Conservation (phyloP, 208 protist species). For the Trypanosoma caninum region DNA sequence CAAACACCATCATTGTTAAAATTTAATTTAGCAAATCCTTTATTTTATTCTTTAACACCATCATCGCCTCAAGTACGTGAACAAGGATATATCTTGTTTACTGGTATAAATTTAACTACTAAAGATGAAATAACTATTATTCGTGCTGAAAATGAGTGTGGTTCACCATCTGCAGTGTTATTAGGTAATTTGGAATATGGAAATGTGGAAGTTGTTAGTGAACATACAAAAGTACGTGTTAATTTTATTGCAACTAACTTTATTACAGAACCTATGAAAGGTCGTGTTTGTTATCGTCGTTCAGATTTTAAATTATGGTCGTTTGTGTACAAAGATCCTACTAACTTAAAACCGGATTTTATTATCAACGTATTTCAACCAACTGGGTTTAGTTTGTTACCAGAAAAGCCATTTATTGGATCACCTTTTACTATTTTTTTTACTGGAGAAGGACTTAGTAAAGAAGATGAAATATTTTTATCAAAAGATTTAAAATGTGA, state of each 20-base stretch:
- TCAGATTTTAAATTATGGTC: constrained; percentile 44
- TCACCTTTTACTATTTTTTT: constrained; percentile 52
- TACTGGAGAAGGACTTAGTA: constrained; percentile 48
- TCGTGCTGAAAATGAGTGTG: constrained; percentile 38
- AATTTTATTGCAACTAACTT: constrained; percentile 68
- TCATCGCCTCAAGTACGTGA: constrained; percentile 66
- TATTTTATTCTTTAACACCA: constrained; percentile 56
- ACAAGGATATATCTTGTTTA: constrained; percentile 50
- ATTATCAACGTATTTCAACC: constrained; percentile 82
- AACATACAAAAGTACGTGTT: constrained; percentile 23
- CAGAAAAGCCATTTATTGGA: constrained; percentile 45
- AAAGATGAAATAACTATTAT: constrained; percentile 64
- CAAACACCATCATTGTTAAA: constrained; percentile 22
- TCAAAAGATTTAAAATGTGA: constrained; percentile 21
- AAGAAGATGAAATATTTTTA: constrained; percentile 61
- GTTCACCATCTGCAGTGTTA: constrained; percentile 46
- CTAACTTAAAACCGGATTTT: constrained; percentile 43
- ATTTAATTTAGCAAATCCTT: constrained; percentile 55
- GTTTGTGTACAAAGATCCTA: constrained; percentile 37
- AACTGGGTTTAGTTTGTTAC: constrained; percentile 46
- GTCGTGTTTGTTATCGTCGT: constrained; percentile 77
- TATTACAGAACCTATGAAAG: constrained; percentile 38
- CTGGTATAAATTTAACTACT: constrained; percentile 41
- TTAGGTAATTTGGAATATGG: constrained; percentile 58
- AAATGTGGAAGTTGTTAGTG: constrained; percentile 22